Base-by-base conservation (phyloP, 2,329 filamentous ascomycete genomes). In the Ophiostoma tasmaniense region DNA sequence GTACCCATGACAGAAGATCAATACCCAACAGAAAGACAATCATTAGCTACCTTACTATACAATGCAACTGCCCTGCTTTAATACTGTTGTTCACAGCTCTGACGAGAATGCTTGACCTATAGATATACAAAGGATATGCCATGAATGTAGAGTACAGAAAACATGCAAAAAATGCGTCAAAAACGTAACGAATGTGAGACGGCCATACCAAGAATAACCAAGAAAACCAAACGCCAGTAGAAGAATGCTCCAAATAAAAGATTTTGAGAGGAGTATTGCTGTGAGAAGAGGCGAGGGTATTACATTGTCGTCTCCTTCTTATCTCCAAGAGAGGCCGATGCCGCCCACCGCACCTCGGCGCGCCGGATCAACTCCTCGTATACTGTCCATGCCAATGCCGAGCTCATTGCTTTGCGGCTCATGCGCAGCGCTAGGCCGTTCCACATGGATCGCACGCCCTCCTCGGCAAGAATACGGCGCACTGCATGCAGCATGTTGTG, bases 381-480 rank as follows among this genome's bases (percentile, higher is more conserved):
- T 55, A 97, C 84, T 11, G 94, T 98, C 95, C 95, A 99, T 8
- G 94, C 94, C 73, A 98, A 83, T n/a, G 95, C 95, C 67, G 90
- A 94, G 78, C 93, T 97, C 62, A 97, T 80, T 5, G 93, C 94
- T 79, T 99, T 99, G 73, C 95, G 85, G 64, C 89, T 90, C 83
- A 98, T 96, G 69, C 95, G 86, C 73, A 99, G 81, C 1, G 87
- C 91, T 69, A 99, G 79, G 0, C 95, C 95, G 77, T 95, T 90
- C 79, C 95, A 93, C 70, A 99, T 83, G 71, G 90, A 90, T 68
- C 89, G 84, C 25, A 90, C 74, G 0, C 94, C 94, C 72, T 97
- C 94, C 74, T 96, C 90, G 1, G 80, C 79, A 3, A 98, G 77
- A 90, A 99, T 97, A 76, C 88, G 84, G 75, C 83, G 85, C 55